Evolutionary conservation across 805 yeast genomes (phyloP), one percentile per base, ranked within the genome.

Genomic region (Saturnispora diversa): DNA sequence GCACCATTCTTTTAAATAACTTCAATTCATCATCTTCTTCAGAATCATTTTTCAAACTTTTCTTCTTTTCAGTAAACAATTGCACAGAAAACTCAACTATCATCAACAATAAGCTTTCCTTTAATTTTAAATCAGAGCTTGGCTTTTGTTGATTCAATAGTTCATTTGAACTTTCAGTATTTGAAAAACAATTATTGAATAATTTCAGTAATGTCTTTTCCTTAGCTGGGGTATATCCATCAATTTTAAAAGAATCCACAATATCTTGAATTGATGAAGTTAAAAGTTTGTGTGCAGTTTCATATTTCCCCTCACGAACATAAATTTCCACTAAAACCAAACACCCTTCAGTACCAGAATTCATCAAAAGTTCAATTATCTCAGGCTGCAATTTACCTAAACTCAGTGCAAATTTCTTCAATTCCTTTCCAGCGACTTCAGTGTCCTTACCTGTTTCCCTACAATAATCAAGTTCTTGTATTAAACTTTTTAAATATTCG

Each of bases 51-150:
- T 45, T 40, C n/a, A n/a, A n/a, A n/a, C n/a, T n/a, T 1, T 44
- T 47, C 19, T 56, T 64, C 16, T 59, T 54, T 4, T 42, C 42
- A 26, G 60, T 62, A 35, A 64, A 56, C 6, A 63, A 39, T 3
- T 50, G 53, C 4, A 70, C 69, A 1, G 68, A 50, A 2, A 64
- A 52, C 29, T 66, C 68, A 7, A 70, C 54, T 5, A 72, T 48
- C 5, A 53, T 46, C 9, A 69, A 47, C 62, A 75, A 62, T 47
- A 70, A 49, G 9, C 49, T 44, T 43, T 66, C 70, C 32, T 61
- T 59, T 17, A 43, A 31, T 2, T 62, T 55, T 8, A 65, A 40
- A 6, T 42, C 49, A 4, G 38, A 29, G 2, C 44, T 44, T 1
- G 55, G 47, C 0, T 32, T 43, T 17, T 31, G 12, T 1, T 17